These are phyloP conservation scores for Malus hybrid DNA, from an alignment of 331 rosid species.

Conservation along the genomic window DNA sequence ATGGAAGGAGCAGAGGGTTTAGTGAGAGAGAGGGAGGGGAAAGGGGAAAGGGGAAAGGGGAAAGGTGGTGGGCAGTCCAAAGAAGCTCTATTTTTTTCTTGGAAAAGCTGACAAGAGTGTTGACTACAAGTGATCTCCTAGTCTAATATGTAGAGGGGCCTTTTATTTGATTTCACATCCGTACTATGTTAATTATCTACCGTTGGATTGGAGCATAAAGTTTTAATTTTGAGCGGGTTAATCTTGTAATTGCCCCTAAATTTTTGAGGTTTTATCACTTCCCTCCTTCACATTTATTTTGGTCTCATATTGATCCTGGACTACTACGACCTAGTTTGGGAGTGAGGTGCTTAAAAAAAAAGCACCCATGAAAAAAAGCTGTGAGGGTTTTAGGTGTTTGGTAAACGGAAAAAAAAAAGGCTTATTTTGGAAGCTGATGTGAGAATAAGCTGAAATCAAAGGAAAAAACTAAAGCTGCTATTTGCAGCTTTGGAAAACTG, in stretches of 20 bases:
- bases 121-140: conserved; percentile 34
- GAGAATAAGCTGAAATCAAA: too few species aligned
- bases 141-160: conserved; percentile 31
- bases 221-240: not conserved
- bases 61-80: conserved; percentile 20
- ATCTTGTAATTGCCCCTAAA: not conserved
- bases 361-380: too few species aligned
- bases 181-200: not conserved
- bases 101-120: conserved; percentile 64
- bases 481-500: too few species aligned
- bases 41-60: not conserved
- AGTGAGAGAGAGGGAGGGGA: conserved; percentile 11
- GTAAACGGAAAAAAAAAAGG: too few species aligned
- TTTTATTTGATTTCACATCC: conserved; percentile 18
- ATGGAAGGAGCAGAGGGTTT: conserved; percentile 29
- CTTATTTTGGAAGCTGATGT: too few species aligned
- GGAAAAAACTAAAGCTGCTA: too few species aligned
- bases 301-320: not conserved
- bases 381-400: too few species aligned
- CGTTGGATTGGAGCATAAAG: not conserved
- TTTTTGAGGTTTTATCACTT: not conserved
- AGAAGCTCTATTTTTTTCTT: conserved; percentile 28
- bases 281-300: not conserved
- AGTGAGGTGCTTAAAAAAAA: too few species aligned
- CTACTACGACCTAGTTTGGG: too few species aligned